These are phyloP conservation scores for Ustulina deusta DNA, from an alignment of 2,329 filamentous ascomycete genomes.

Conservation along the genomic window DNA sequence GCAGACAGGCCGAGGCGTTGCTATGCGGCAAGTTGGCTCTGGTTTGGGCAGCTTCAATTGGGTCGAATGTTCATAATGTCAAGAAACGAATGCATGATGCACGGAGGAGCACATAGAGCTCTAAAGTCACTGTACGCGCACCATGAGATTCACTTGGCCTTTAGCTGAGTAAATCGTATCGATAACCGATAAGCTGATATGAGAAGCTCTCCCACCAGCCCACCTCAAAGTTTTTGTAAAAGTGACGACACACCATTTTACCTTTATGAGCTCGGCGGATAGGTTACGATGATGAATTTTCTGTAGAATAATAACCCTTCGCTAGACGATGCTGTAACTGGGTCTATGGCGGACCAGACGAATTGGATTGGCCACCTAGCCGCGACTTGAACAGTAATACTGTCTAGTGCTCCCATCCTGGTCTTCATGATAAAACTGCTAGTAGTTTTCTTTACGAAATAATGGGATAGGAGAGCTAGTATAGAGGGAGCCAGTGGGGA, in stretches of 20 bases:
- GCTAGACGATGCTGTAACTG: neutral
- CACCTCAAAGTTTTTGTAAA: slow-evolving; percentile 13
- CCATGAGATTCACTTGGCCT: slow-evolving; percentile 21
- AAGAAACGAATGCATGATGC: slow-evolving; percentile 20
- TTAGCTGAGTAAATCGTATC: slow-evolving; percentile 17
- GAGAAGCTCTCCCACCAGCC: slow-evolving; percentile 32
- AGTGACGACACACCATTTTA: slow-evolving; percentile 10
- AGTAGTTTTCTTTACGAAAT: neutral
- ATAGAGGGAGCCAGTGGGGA: neutral
- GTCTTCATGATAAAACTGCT: neutral
- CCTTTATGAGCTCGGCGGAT: neutral
- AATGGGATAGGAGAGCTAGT: neutral
- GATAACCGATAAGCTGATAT: slow-evolving; percentile 34
- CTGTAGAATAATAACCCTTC: neutral
- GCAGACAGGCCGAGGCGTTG: neutral
- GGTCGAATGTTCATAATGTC: neutral
- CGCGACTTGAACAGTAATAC: neutral
- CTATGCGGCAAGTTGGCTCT: neutral
- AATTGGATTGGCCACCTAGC: neutral
- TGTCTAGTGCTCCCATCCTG: neutral
- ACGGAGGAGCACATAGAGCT: slow-evolving; percentile 12
- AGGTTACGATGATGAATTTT: neutral
- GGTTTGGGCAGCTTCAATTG: neutral
- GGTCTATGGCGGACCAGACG: neutral
- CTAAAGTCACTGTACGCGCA: neutral